Base-by-base conservation (phyloP, 2,329 filamentous ascomycete species). In the Rutstroemia sp. region DNA sequence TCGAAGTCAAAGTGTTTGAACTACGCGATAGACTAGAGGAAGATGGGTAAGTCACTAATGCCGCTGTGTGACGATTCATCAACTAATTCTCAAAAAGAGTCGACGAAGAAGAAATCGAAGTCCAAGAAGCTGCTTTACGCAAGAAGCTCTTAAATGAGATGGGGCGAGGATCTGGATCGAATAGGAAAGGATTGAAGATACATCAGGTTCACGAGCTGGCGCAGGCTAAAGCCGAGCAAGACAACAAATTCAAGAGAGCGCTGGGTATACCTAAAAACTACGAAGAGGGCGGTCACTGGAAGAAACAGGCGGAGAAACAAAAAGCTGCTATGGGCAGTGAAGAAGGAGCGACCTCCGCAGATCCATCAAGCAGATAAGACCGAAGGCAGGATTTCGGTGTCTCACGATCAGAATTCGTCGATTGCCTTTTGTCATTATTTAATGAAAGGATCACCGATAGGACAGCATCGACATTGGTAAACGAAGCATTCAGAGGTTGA, bases 171-270 rank as follows among this genome's bases (percentile, higher is more conserved):
- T 19, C 70, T 61, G 23, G 72, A 68, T 52, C 58, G n/a, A 70
- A 73, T 56, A 74, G 70, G 54, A 80, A 77, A 64, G 79, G 82
- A 9, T 79, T 97, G 62, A 99, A 97, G 74, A 79, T 85, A 63
- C 91, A 97, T 73, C 90, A 97, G 73, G 91, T 97, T 19, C 94
- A 99, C 75, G 94, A 97, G 74, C 79, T 96, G 71, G 94, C 94
- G 18, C 88, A 94, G 67, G 94, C 92, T 59, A 99, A 99, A 80
- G 92, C 95, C 64, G 87, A 90, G 71, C 94, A 99, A 79, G 96
- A 87, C 72, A 92, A 97, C 74, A 81, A 88, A 65, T 75, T 99
- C 70, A 78, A 92, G 62, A 88, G 79, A 72, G 94, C 94, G 7
- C 77, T 99, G 63, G 92, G 91, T 50, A 95, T 97, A 66, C 85